Evolutionary conservation across 495 filamentous ascomycete species (phyloP).

Genomic region (Sporormia fimetaria): DNA sequence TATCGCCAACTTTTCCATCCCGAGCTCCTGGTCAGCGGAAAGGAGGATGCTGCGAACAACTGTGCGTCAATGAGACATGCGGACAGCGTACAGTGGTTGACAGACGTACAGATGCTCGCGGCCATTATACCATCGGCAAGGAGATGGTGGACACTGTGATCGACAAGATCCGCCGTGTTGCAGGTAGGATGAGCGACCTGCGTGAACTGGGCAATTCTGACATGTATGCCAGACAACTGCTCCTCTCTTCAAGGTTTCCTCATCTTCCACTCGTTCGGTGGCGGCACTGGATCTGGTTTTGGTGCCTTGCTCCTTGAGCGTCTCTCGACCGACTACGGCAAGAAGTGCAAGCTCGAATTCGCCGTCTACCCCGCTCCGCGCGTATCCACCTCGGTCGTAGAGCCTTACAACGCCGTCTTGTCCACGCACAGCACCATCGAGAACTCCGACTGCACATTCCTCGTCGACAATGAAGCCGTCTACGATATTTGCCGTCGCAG

Average conservation of each 20-base stretch:
- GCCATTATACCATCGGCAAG: constrained; percentile 89
- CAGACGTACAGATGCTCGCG: constrained; percentile 57
- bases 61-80: constrained; percentile 34
- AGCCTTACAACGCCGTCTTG: constrained; percentile 88
- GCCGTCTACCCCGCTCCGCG: constrained; percentile 78
- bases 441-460: constrained; percentile 85
- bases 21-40: constrained; percentile 76
- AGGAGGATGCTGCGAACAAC: constrained; percentile 93
- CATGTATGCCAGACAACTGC: constrained; percentile 61
- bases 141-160: constrained; percentile 75
- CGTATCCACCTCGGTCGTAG: constrained; percentile 77
- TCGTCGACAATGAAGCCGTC: constrained; percentile 87
- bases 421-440: constrained; percentile 90
- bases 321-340: constrained; percentile 78
- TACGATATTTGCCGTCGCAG: constrained; percentile 88
- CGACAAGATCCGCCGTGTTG: constrained; percentile 74
- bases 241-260: constrained; percentile 81
- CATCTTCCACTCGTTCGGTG: constrained; percentile 90
- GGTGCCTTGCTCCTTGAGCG: constrained; percentile 80
- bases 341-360: constrained; percentile 94
- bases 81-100: constrained; percentile 7
- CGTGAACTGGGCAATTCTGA: neutral
- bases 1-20: constrained; percentile 87
- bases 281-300: constrained; percentile 85
- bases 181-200: constrained; percentile 40